These are phyloP conservation scores for Candida stauntonica DNA, from an alignment of 805 yeast species.

Conservation along the genomic window DNA sequence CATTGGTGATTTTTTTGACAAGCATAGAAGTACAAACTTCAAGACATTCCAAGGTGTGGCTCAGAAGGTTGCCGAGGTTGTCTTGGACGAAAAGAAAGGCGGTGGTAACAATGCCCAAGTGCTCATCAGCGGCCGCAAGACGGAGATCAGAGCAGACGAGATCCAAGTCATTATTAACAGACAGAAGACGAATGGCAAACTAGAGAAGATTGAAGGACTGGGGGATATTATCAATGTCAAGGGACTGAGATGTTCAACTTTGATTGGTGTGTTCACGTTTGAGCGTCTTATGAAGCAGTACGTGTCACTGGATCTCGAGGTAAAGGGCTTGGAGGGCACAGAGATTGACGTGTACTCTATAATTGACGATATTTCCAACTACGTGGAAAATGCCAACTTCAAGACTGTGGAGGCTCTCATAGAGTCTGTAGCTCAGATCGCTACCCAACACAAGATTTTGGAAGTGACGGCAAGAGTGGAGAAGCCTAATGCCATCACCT, in stretches of 20 bases:
- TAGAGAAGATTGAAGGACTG: slow-evolving; percentile 7
- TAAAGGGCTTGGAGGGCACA: slow-evolving; percentile 37
- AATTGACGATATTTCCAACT: slow-evolving; percentile 46
- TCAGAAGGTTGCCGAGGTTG: slow-evolving; percentile 40
- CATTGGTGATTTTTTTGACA: slow-evolving; percentile 48
- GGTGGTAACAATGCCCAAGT: slow-evolving; percentile 44
- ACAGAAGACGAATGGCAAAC: slow-evolving; percentile 18
- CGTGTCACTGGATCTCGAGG: slow-evolving; percentile 50
- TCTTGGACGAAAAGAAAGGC: slow-evolving; percentile 41
- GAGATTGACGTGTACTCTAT: slow-evolving; percentile 31
- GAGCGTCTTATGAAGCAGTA: slow-evolving; percentile 82
- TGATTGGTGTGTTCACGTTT: slow-evolving; percentile 92
- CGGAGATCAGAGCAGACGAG: slow-evolving; percentile 54
- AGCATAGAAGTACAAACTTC: slow-evolving; percentile 34
- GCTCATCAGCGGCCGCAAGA: slow-evolving; percentile 43
- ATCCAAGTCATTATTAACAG: slow-evolving; percentile 40
- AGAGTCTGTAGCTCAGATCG: slow-evolving; percentile 59
- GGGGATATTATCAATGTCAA: slow-evolving; percentile 36
- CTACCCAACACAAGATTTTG: slow-evolving; percentile 35
- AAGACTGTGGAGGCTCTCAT: slow-evolving; percentile 94
- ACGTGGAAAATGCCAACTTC: slow-evolving; percentile 76
- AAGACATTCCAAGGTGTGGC: slow-evolving; percentile 38
- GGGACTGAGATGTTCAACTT: slow-evolving; percentile 56
- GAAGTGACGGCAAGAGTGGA: slow-evolving; percentile 57
- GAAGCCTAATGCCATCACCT: slow-evolving; percentile 85